Evolutionary conservation across 2,329 filamentous ascomycete genomes (phyloP).

Genomic region (Scedosporium dehoogii): DNA sequence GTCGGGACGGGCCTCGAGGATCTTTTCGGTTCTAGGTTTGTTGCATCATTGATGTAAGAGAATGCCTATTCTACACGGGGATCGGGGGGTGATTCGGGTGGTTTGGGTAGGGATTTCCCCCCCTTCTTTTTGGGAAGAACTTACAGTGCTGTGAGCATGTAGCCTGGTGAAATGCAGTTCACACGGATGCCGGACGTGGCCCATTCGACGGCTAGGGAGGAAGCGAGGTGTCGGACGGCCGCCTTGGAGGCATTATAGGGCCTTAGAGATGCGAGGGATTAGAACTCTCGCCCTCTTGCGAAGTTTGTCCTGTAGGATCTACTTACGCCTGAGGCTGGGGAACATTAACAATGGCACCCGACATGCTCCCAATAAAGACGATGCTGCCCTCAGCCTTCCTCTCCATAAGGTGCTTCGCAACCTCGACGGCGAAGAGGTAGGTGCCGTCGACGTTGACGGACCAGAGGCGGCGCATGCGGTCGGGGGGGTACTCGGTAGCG

Average conservation of each 20-base stretch:
- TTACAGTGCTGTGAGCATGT: constrained; percentile 80
- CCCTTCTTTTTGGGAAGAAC: not conserved
- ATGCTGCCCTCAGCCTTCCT: constrained; percentile 62
- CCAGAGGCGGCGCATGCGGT: constrained; percentile 67
- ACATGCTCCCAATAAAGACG: constrained; percentile 73
- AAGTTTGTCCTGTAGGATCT: too few relatives aligned
- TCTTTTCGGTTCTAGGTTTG: constrained; percentile 68
- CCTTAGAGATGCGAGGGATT: constrained; percentile 14
- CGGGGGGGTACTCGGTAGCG: constrained; percentile 80
- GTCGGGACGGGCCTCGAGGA: constrained; percentile 85
- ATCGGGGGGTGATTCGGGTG: not conserved
- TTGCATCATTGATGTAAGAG: constrained; percentile 4
- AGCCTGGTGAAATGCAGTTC: constrained; percentile 77
- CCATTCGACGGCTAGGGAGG: constrained; percentile 78
- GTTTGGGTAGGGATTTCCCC: not conserved
- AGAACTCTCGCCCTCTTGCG: not conserved
- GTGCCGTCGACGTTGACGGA: constrained; percentile 76
- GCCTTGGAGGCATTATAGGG: constrained; percentile 83
- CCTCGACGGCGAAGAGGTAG: constrained; percentile 67
- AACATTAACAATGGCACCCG: constrained; percentile 75
- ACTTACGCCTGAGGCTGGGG: constrained; percentile 59
- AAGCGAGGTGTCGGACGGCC: constrained; percentile 69
- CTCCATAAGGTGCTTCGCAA: constrained; percentile 62
- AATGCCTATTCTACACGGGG: not conserved
- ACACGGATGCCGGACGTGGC: constrained; percentile 71